Percentiles rank a stretch among this genome's conserved stretches.
Evolutionary conservation across 2,329 filamentous ascomycete species (phyloP).

Genomic region (Beauveria bassiana): DNA sequence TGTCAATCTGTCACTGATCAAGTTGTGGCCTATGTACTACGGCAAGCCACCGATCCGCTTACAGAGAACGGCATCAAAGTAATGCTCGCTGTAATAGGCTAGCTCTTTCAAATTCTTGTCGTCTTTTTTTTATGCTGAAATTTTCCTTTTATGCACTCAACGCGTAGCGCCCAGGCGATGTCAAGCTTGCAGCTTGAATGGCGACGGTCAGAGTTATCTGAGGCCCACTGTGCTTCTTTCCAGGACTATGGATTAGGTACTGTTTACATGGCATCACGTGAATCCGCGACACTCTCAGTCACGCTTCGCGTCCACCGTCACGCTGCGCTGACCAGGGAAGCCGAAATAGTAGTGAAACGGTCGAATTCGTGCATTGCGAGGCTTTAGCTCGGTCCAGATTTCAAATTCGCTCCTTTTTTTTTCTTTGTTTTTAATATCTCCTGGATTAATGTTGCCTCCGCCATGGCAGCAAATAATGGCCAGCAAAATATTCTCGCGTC

Average conservation of each 20-base stretch:
- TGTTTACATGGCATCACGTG: not conserved
- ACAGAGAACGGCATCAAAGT: not conserved
- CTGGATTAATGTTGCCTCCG: not conserved
- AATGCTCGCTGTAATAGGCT: no score
- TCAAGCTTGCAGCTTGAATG: no score
- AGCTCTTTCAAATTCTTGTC: no score
- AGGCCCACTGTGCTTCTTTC: not conserved
- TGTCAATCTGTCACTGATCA: not conserved
- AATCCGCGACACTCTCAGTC: not conserved
- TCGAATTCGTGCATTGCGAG: not conserved
- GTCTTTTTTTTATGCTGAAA: no score
- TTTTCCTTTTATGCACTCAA: no score
- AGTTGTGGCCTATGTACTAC: no score
- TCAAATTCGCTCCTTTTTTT: not conserved
- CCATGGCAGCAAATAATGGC: slow-evolving; percentile 2
- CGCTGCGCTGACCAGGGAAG: not conserved
- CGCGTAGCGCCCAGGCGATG: not conserved
- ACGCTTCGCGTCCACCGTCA: not conserved
- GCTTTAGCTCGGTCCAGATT: not conserved
- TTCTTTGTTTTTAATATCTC: not conserved
- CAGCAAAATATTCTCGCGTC: slow-evolving; percentile 35
- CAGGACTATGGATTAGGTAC: no score
- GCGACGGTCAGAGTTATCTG: no score
- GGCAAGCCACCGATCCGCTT: not conserved
- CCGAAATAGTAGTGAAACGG: not conserved